phyloP scores from a whole-genome alignment of 140 eudicot genomes.

The Ambrosia hybrid region DNA sequence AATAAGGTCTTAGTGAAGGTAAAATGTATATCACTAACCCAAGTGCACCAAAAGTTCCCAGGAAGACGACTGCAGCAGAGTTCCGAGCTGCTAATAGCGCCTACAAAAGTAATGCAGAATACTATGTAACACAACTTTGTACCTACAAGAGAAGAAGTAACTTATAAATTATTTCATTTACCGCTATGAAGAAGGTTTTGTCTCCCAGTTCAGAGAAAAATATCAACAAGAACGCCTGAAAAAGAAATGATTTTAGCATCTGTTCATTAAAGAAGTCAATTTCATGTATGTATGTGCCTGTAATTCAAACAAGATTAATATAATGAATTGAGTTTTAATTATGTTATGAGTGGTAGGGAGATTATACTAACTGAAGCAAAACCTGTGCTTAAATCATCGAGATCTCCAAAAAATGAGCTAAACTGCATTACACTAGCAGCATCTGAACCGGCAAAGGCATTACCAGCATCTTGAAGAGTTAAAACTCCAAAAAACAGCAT shows the following conservation, averaged over 20 bases:
- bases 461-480: slow-evolving; percentile 54
- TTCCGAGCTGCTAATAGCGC: slow-evolving; percentile 97
- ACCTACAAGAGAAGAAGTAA: not conserved
- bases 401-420: slow-evolving; percentile 69
- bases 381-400: slow-evolving; percentile 94
- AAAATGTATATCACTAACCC: slow-evolving; percentile 46
- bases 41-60: slow-evolving; percentile 97
- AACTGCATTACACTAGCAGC: slow-evolving; percentile 50
- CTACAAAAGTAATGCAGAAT: slow-evolving; percentile 39
- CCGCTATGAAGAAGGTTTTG: slow-evolving; percentile 98
- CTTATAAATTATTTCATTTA: slow-evolving; percentile 32
- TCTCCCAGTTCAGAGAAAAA: slow-evolving; percentile 98
- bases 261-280: slow-evolving; percentile 10
- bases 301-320: not conserved
- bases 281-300: not conserved
- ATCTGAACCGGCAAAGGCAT: slow-evolving; percentile 73
- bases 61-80: slow-evolving; percentile 77
- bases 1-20: slow-evolving; percentile 3
- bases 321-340: slow-evolving; percentile 15
- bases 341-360: slow-evolving; percentile 55
- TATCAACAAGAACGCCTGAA: slow-evolving; percentile 97
- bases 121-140: not conserved
- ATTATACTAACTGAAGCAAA: slow-evolving; percentile 99
- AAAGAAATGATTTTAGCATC: slow-evolving; percentile 9
- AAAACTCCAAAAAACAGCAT: slow-evolving; percentile 61